Conservation (phyloP, 225 moss, liverwort and hornwort genomes). For the Physcomitrellopsis africana region DNA sequence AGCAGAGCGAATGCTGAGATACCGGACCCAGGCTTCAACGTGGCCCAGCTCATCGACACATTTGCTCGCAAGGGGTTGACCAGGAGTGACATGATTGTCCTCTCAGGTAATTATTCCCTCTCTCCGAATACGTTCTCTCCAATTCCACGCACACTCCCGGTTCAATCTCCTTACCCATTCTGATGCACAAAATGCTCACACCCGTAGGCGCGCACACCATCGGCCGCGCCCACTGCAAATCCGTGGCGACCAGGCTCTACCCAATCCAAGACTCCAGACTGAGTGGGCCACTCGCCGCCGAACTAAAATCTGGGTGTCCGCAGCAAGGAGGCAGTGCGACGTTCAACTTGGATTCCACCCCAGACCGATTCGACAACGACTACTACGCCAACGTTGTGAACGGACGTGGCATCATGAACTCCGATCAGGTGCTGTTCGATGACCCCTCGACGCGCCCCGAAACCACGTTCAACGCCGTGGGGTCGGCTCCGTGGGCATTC, state of each 20-base stretch:
- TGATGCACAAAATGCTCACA: not conserved
- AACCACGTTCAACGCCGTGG: conserved; percentile 29
- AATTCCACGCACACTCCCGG: too few relatives aligned
- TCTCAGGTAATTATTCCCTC: conserved; percentile 39
- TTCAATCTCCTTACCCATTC: not conserved
- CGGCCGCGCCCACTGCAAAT: conserved; percentile 44
- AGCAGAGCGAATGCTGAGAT: conserved; percentile 10
- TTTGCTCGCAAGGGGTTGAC: conserved; percentile 54
- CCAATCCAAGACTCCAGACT: conserved; percentile 17
- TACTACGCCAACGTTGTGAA: conserved; percentile 40
- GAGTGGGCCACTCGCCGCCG: not conserved
- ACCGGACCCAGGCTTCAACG: conserved; percentile 35
- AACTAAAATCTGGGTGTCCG: conserved; percentile 23
- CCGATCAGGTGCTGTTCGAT: conserved; percentile 48
- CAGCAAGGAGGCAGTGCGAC: not conserved
- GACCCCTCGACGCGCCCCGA: conserved; percentile 28
- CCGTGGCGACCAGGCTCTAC: conserved; percentile 28
- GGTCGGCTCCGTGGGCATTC: conserved; percentile 1
- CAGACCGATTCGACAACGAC: conserved; percentile 43
- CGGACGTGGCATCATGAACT: conserved; percentile 41
- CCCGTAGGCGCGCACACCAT: conserved; percentile 51
- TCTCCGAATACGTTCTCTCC: not conserved
- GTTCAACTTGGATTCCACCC: conserved; percentile 48
- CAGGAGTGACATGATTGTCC: conserved; percentile 56
- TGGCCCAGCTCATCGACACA: conserved; percentile 36